phyloP scores from a whole-genome alignment of 106 monocot species.

The Acorus calamus region DNA sequence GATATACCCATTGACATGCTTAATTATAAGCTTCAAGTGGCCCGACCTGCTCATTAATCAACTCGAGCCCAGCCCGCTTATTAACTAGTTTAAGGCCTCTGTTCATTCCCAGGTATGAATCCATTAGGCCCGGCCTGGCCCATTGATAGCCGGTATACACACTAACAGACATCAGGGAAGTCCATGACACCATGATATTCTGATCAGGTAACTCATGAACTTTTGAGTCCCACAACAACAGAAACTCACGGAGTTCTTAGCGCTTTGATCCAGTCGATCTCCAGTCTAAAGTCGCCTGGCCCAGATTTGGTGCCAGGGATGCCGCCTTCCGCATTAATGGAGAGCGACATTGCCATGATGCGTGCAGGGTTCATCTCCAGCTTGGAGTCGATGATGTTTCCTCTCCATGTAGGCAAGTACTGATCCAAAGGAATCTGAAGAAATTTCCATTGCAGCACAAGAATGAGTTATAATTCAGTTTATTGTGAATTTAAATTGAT shows the following conservation, averaged over 20 bases:
- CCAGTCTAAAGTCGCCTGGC: conserved; percentile 72
- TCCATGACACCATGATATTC: background rate
- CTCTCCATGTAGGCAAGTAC: conserved; percentile 93
- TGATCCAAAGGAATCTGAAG: conserved; percentile 63
- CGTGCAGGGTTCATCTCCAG: conserved; percentile 91
- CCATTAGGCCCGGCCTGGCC: no score
- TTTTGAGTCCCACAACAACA: no score
- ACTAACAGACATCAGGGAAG: background rate
- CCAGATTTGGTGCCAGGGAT: conserved; percentile 68
- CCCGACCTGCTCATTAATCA: no score
- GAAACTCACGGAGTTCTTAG: conserved; percentile 31
- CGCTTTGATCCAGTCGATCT: conserved; percentile 95
- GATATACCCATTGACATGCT: no score
- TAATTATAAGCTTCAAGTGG: no score
- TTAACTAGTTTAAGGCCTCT: no score
- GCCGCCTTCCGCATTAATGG: conserved; percentile 83
- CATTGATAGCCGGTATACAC: background rate
- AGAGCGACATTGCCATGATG: conserved; percentile 77
- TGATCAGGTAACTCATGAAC: background rate
- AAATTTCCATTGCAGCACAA: background rate
- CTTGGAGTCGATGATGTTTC: conserved; percentile 60
- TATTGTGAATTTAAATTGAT: no score
- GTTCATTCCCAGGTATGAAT: no score
- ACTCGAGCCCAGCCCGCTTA: no score
- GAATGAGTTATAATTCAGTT: background rate